Conservation (phyloP, 2,329 filamentous ascomycete genomes). For the Didymella segeticola region DNA sequence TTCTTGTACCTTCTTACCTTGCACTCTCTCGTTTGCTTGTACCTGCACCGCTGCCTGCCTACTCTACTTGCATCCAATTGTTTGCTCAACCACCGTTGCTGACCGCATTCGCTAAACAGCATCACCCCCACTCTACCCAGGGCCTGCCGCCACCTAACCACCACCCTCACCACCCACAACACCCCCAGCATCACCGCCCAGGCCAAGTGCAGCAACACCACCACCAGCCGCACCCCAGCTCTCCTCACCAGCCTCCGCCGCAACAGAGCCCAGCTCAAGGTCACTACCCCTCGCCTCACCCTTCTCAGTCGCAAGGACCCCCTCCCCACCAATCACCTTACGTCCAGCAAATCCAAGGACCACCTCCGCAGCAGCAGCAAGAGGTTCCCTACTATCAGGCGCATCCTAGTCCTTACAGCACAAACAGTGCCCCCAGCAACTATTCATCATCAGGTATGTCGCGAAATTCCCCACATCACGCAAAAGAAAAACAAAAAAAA, state of each 20-base stretch:
- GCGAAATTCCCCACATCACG: slow-evolving; percentile 10
- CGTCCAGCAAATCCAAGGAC: slow-evolving; percentile 68
- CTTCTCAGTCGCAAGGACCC: slow-evolving; percentile 63
- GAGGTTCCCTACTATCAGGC: slow-evolving; percentile 78
- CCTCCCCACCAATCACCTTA: slow-evolving; percentile 66
- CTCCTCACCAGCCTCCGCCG: slow-evolving; percentile 65
- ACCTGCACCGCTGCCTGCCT: slow-evolving; percentile 19
- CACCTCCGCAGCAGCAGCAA: slow-evolving; percentile 67
- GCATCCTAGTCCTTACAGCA: slow-evolving; percentile 84
- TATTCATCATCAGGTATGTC: slow-evolving; percentile 74
- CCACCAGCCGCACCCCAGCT: slow-evolving; percentile 63
- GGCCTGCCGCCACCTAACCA: slow-evolving; percentile 70
- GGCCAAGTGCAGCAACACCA: slow-evolving; percentile 68
- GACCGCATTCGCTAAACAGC: slow-evolving; percentile 58
- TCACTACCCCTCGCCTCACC: slow-evolving; percentile 72
- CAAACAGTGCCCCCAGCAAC: slow-evolving; percentile 79
- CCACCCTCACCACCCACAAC: slow-evolving; percentile 51
- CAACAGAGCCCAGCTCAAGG: slow-evolving; percentile 64
- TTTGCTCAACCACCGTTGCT: slow-evolving; percentile 34
- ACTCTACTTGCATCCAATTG: slow-evolving; percentile 10
- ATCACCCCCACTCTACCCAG: slow-evolving; percentile 78
- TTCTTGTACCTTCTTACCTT: slow-evolving; percentile 28
- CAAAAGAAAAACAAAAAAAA: too few species aligned
- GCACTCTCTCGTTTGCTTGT: slow-evolving; percentile 25
- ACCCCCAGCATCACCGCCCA: slow-evolving; percentile 59